These are phyloP conservation scores for Graphilbum sp. DNA, from an alignment of 2,329 filamentous ascomycete genomes.

Conservation along the genomic window DNA sequence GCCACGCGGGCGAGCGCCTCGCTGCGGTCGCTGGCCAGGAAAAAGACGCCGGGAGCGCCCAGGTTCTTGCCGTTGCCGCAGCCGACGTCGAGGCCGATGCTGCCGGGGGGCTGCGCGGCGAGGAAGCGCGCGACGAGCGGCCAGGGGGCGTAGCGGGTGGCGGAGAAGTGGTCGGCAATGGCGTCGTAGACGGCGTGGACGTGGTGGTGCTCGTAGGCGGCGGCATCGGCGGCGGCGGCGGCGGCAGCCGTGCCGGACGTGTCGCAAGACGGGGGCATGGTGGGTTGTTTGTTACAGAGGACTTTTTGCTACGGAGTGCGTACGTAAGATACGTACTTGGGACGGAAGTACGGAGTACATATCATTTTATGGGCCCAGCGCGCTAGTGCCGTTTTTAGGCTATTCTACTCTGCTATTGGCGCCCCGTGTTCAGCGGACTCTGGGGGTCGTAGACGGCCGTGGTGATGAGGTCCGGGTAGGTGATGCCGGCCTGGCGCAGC, in stretches of 20 bases:
- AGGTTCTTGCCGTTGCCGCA: constrained; percentile 98
- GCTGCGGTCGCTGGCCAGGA: constrained; percentile 74
- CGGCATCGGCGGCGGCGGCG: background rate
- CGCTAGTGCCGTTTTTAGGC: too few species aligned
- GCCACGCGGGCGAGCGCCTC: constrained; percentile 36
- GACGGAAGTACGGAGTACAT: too few species aligned
- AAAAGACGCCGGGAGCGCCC: constrained; percentile 28
- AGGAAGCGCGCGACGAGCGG: constrained; percentile 77
- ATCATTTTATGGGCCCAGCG: too few species aligned
- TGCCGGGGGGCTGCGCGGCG: constrained; percentile 43
- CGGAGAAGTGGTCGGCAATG: constrained; percentile 72
- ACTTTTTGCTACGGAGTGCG: too few species aligned
- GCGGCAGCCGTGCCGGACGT: too few species aligned
- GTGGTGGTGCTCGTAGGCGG: constrained; percentile 65
- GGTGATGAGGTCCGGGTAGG: constrained; percentile 39
- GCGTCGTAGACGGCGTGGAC: constrained; percentile 86
- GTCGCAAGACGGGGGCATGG: too few species aligned
- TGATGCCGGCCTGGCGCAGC: constrained; percentile 34
- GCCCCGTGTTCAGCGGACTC: constrained; percentile 45
- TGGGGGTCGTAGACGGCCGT: constrained; percentile 40
- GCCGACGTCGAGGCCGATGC: constrained; percentile 77
- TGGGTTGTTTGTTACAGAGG: too few species aligned
- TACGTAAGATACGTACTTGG: too few species aligned
- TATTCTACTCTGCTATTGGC: too few species aligned
- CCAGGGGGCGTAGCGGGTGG: constrained; percentile 74